Evolutionary conservation across 768 basidiomycete genomes (phyloP).

Genomic region (Cyclocybe aegerita): DNA sequence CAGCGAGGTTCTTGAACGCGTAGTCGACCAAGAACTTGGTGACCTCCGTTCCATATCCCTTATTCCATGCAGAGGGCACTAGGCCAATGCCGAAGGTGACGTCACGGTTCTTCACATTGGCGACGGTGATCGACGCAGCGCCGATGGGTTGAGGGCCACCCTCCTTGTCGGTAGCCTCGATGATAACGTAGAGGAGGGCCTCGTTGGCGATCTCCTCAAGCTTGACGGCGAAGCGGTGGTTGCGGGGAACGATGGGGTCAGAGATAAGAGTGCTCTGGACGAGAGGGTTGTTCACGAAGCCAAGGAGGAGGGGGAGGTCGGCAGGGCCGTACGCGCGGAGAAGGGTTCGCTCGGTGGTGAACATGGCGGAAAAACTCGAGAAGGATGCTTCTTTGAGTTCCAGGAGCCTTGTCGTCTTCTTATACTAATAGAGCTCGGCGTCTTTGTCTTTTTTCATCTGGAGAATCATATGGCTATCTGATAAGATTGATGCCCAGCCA

Average conservation of each 20-base stretch:
- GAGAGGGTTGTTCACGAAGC: constrained; percentile 19
- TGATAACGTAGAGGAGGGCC: constrained; percentile 16
- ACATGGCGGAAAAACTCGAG: constrained; percentile 9
- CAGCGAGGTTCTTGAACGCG: constrained; percentile 12
- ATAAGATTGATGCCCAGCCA: constrained; percentile 10
- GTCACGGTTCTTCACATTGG: constrained; percentile 24
- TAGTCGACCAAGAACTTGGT: constrained; percentile 15
- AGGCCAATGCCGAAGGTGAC: constrained; percentile 22
- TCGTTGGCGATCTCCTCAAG: constrained; percentile 15
- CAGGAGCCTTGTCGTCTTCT: not conserved
- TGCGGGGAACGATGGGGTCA: constrained; percentile 20
- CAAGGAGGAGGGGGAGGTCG: constrained; percentile 18
- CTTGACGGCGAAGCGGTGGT: constrained; percentile 12
- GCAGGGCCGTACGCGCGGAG: constrained; percentile 19
- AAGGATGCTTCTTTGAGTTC: not conserved
- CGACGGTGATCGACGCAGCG: constrained; percentile 10
- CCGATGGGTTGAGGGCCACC: constrained; percentile 18
- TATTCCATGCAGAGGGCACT: constrained; percentile 20
- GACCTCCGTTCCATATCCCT: constrained; percentile 21
- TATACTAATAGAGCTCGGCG: not conserved
- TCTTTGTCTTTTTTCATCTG: not conserved
- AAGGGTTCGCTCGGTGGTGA: constrained; percentile 22
- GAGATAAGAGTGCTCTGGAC: constrained; percentile 17
- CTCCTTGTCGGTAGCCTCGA: constrained; percentile 18
- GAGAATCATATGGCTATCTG: constrained; percentile 3